Base-by-base conservation (phyloP, 2,329 filamentous ascomycete genomes). In the Lachnellula hyalina region DNA sequence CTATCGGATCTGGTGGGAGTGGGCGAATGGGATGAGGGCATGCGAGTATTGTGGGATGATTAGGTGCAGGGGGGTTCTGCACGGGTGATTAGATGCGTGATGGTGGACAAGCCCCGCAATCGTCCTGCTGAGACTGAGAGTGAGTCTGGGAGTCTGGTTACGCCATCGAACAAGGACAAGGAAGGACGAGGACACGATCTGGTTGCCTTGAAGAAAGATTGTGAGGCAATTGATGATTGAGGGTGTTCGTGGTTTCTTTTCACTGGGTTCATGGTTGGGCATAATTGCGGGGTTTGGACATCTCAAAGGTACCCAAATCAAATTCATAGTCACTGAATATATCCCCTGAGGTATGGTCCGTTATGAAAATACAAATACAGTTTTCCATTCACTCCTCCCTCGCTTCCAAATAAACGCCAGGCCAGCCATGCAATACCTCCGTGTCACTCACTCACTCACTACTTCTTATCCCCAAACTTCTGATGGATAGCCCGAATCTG, bases 401-500 rank as follows among this genome's bases (percentile, higher is more conserved):
- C 19, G 8, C 19, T 11, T 42, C 23, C 40, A 17, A 34, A 28
- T 19, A 47, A 47, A 7, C 44, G n/a, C 21, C 36, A 23, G 14
- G 21, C 32, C 36, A 23, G 21, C 38, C 36, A 12, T 42, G 2
- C 21, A n/a, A 19, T 17, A 21, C 35, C 35, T 17, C 47, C 46
- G 9, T n/a, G 21, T 34, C 46, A 17, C 19, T 17, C 36, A 17
- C 41, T 5, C 19, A 21, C 15, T 14, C 32, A 12, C 51, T 47
- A 68, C 54, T 69, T 69, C 55, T 62, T 62, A 35, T 68, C 67
- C 12, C 69, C 71, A 55, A 75, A 78, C 64, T 81, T 83, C 65
- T 84, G 76, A 61, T 85, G 81, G 55, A 87, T 83, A 50, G 81
- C 77, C 57, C 86, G 79, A 60, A 96, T 90, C 74, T 96, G 90